phyloP scores from a whole-genome alignment of 768 basidiomycete genomes.

The Kwoniella sp. region DNA sequence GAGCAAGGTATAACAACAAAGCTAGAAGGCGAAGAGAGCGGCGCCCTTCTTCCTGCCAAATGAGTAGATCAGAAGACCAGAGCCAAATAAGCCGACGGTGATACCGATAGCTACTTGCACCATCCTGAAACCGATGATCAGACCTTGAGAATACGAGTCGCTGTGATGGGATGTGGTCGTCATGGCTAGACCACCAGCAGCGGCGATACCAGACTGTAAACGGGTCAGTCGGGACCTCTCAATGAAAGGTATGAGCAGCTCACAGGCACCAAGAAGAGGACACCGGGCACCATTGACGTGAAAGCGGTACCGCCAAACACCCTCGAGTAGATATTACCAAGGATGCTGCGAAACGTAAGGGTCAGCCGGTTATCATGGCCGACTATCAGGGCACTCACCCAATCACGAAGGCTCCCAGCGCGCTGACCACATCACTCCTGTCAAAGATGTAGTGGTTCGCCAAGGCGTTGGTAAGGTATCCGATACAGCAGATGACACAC shows the following conservation, averaged over 20 bases:
- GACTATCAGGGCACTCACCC: constrained; percentile 50
- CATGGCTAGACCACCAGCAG: constrained; percentile 72
- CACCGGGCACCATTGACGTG: constrained; percentile 74
- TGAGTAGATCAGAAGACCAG: constrained; percentile 78
- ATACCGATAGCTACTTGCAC: constrained; percentile 89
- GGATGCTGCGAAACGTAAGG: constrained; percentile 46
- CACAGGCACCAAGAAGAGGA: constrained; percentile 83
- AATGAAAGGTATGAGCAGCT: constrained; percentile 44
- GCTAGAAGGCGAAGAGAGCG: constrained; percentile 62
- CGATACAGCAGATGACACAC: constrained; percentile 58
- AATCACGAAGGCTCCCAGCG: constrained; percentile 76
- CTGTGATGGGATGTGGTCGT: constrained; percentile 33
- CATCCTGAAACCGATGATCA: constrained; percentile 75
- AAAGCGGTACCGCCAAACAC: constrained; percentile 65
- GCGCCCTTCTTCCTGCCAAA: constrained; percentile 79
- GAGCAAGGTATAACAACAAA: too few species aligned
- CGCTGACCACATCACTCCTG: constrained; percentile 71
- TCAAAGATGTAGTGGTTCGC: constrained; percentile 69
- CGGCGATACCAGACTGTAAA: constrained; percentile 61
- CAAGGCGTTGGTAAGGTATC: constrained; percentile 61
- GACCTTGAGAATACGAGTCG: constrained; percentile 61
- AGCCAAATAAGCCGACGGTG: constrained; percentile 83
- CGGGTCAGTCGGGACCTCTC: background rate
- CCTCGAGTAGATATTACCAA: constrained; percentile 72
- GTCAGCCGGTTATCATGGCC: background rate